Conservation (phyloP, 108 stramenopile species). For the Chaetoceros tenuissimus region DNA sequence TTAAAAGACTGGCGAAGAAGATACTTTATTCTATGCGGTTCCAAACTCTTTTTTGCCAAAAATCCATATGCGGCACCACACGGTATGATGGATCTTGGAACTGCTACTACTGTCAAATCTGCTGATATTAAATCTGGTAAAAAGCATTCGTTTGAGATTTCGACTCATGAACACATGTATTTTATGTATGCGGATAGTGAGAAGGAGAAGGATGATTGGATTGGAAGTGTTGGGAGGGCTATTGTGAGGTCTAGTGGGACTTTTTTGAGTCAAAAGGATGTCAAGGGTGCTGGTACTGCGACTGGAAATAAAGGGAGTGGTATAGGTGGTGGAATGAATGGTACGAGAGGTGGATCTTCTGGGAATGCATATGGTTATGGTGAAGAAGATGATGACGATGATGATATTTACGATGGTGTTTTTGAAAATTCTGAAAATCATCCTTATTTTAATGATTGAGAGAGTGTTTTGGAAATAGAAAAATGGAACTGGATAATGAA, state of each 20-base stretch:
- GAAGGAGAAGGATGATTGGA: constrained; percentile 99
- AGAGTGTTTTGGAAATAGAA: neutral
- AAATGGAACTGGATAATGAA: too few relatives aligned
- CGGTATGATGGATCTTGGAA: constrained; percentile 89
- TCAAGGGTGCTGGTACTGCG: constrained; percentile 52
- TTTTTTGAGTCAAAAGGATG: constrained; percentile 15
- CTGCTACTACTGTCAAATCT: constrained; percentile 96
- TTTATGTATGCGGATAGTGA: constrained; percentile 97
- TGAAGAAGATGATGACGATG: constrained; percentile 50
- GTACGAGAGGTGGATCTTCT: constrained; percentile 2
- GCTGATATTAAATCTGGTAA: constrained; percentile 94
- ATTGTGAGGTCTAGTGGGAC: constrained; percentile 86
- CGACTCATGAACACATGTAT: constrained; percentile 92
- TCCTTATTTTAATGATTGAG: constrained; percentile 82
- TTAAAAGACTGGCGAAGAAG: constrained; percentile 97
- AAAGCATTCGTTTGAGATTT: constrained; percentile 95
- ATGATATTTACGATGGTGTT: constrained; percentile 38
- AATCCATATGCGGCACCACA: constrained; percentile 66
- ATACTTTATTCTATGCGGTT: constrained; percentile 98
- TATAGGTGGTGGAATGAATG: constrained; percentile 14
- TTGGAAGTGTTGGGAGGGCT: constrained; percentile 96
- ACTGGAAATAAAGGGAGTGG: constrained; percentile 22
- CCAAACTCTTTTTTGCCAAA: constrained; percentile 92
- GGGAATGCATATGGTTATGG: constrained; percentile 8
- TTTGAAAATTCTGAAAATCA: constrained; percentile 51